These are phyloP conservation scores for Dothideomycetes sp. DNA, from an alignment of 2,329 filamentous ascomycete species.

Conservation along the genomic window DNA sequence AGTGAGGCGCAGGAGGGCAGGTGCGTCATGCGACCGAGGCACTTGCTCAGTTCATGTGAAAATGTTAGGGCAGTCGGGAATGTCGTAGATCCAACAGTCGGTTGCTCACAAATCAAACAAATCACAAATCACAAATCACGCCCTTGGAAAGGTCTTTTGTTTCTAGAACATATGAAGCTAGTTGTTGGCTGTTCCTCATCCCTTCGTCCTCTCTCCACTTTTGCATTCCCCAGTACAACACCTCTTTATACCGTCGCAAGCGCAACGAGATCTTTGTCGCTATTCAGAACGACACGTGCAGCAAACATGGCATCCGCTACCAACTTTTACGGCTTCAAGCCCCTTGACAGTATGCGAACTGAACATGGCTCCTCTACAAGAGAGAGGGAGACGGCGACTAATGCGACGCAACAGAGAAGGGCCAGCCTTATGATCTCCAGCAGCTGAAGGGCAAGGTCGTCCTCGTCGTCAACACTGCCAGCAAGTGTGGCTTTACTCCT, in stretches of 20 bases:
- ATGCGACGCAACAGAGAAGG: slow-evolving; percentile 52
- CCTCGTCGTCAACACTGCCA: slow-evolving; percentile 93
- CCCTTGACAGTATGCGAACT: slow-evolving; percentile 60
- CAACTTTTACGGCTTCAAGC: slow-evolving; percentile 74
- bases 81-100: no score
- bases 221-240: no score
- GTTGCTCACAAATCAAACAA: no score
- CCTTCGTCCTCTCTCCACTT: background rate
- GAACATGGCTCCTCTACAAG: background rate
- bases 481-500: slow-evolving; percentile 97
- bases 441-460: slow-evolving; percentile 85
- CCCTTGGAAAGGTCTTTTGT: no score
- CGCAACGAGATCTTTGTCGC: background rate
- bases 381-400: slow-evolving; percentile 4
- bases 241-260: background rate
- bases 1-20: background rate
- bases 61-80: background rate
- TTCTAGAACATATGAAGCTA: slow-evolving; percentile 3
- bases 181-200: background rate
- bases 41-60: no score
- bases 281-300: background rate
- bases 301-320: slow-evolving; percentile 57
- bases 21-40: slow-evolving; percentile 8
- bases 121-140: no score
- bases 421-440: slow-evolving; percentile 58